Evolutionary conservation across 192 early-diverging fungal species (phyloP).

Genomic region (Cladochytrium replicatum): DNA sequence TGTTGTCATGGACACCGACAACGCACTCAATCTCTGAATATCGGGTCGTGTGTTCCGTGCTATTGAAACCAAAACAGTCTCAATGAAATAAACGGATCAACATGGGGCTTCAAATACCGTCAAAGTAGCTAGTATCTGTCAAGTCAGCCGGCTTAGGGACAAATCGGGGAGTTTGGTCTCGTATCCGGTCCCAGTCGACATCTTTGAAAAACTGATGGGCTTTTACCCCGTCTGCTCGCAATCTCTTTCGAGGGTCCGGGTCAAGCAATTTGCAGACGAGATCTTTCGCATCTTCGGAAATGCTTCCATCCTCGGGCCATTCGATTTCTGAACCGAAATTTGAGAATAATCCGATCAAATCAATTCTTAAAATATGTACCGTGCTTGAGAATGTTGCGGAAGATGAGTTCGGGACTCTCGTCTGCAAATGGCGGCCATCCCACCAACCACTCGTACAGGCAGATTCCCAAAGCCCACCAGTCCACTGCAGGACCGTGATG

Average conservation of each 20-base stretch:
- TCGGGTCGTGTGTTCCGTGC: conserved; percentile 68
- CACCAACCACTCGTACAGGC: conserved; percentile 79
- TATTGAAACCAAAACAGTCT: conserved; percentile 3
- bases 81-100: conserved; percentile 14
- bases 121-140: conserved; percentile 90
- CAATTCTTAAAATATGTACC: conserved; percentile 8
- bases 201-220: conserved; percentile 61
- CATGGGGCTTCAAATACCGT: conserved; percentile 34
- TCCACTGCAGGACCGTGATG: conserved; percentile 80
- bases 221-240: conserved; percentile 56
- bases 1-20: conserved; percentile 21
- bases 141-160: conserved; percentile 69
- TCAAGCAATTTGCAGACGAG: conserved; percentile 66
- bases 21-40: conserved; percentile 60
- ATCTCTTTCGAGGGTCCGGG: conserved; percentile 59
- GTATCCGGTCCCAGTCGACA: conserved; percentile 68
- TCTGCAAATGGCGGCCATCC: conserved; percentile 89
- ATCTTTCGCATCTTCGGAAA: conserved; percentile 56
- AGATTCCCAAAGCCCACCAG: conserved; percentile 93
- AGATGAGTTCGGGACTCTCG: conserved; percentile 75
- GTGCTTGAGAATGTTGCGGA: conserved; percentile 76
- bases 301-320: conserved; percentile 46
- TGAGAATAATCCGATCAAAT: conserved; percentile 1
- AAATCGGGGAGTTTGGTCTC: conserved; percentile 73
- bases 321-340: conserved; percentile 58